Evolutionary conservation across 257 asterid genomes (phyloP).

Genomic region (Datura wrightii): DNA sequence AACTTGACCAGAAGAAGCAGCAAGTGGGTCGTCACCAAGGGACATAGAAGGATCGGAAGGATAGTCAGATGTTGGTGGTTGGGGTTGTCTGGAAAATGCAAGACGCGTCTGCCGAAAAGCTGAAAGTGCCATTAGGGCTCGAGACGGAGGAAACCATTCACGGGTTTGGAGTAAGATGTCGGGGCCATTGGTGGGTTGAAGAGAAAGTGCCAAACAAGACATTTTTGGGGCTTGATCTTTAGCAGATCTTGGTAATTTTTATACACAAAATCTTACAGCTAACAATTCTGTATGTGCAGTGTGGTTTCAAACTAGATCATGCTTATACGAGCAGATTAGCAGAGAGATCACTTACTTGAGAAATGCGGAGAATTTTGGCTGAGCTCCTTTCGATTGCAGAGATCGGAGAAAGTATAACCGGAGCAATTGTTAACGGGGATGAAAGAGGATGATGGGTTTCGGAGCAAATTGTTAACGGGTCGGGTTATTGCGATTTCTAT

Average conservation of each 20-base stretch:
- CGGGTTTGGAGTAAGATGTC: conserved; percentile 95
- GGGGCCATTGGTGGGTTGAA: conserved; percentile 87
- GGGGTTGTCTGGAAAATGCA: conserved; percentile 66
- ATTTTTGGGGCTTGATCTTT: conserved; percentile 35
- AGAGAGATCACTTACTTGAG: neutral
- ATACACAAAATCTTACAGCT: neutral
- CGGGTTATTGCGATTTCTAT: neutral
- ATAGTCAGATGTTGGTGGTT: conserved; percentile 34
- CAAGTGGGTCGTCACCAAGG: conserved; percentile 91
- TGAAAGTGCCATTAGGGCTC: conserved; percentile 92
- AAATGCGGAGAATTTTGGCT: neutral
- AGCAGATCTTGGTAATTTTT: conserved; percentile 30
- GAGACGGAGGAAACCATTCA: conserved; percentile 97
- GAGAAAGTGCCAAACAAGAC: conserved; percentile 93
- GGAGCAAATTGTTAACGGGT: neutral
- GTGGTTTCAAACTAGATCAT: neutral
- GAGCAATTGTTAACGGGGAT: neutral
- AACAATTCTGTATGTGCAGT: neutral
- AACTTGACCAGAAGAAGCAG: conserved; percentile 94
- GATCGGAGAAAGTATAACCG: neutral
- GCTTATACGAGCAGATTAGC: neutral
- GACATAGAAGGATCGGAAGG: conserved; percentile 57
- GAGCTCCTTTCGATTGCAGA: neutral
- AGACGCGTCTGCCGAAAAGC: conserved; percentile 84
- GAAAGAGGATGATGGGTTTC: neutral